A percentile compares a stretch with the other conserved stretches of the same genome.
Conservation (phyloP, 73 alveolate genomes). For the Loxodes magnus region DNA sequence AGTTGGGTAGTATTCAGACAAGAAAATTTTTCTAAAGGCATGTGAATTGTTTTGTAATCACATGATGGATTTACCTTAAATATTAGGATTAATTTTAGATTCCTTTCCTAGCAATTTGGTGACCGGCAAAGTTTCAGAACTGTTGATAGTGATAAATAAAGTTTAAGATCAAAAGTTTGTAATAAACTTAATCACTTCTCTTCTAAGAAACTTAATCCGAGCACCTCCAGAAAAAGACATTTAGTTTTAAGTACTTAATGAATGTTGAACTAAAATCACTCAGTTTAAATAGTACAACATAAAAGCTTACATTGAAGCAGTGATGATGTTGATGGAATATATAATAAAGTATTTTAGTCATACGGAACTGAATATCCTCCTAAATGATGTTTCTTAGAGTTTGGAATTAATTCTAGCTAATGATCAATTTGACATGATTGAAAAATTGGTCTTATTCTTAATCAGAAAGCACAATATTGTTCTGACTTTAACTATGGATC, state of each 20-base stretch:
- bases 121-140: conserved; percentile 21
- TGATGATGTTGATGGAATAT: conserved; percentile 34
- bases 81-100: conserved; percentile 26
- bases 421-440: no score
- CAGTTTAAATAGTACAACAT: conserved; percentile 22
- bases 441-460: no score
- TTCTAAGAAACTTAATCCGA: conserved; percentile 17
- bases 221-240: conserved; percentile 32
- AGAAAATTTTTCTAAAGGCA: conserved; percentile 20
- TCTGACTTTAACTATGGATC: conserved; percentile 62
- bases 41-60: conserved; percentile 26
- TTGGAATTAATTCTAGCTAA: no score
- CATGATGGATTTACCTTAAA: conserved; percentile 32
- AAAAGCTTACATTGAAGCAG: conserved; percentile 28
- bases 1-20: conserved; percentile 32
- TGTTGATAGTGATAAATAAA: background rate
- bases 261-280: conserved; percentile 38
- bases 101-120: conserved; percentile 45
- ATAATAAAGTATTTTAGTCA: conserved; percentile 39
- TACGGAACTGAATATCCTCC: conserved; percentile 32
- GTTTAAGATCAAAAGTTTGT: conserved; percentile 1
- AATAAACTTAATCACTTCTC: conserved; percentile 20
- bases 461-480: no score
- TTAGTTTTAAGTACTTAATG: conserved; percentile 17
- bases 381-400: conserved; percentile 47